These are phyloP conservation scores for Lentinula novae-zelandiae DNA, from an alignment of 1,284 basidiomycete species.

Conservation along the genomic window DNA sequence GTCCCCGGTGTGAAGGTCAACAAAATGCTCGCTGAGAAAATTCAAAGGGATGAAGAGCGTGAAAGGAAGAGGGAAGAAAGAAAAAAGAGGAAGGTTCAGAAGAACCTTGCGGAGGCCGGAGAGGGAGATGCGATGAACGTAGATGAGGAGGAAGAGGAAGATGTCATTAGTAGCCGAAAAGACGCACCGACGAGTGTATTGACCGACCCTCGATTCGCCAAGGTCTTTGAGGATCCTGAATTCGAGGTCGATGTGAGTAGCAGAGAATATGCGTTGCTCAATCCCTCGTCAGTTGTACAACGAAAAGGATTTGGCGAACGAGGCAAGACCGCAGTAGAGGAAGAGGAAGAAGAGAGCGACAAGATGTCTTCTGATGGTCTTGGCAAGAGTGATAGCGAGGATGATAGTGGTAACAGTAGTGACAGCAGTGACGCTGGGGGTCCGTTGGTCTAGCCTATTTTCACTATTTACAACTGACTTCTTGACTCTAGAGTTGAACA, in stretches of 20 bases:
- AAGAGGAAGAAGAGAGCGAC: conserved; percentile 88
- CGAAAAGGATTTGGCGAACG: conserved; percentile 28
- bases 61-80: conserved; percentile 60
- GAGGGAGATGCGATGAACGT: conserved; percentile 34
- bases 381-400: conserved; percentile 45
- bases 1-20: conserved; percentile 77
- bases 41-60: conserved; percentile 73
- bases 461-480: conserved; percentile 6
- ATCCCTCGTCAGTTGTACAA: conserved; percentile 76
- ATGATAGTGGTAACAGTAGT: conserved; percentile 46
- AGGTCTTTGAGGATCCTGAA: conserved; percentile 91
- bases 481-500: conserved; percentile 37
- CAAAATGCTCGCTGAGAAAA: conserved; percentile 86
- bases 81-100: conserved; percentile 40
- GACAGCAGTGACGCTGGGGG: conserved; percentile 45
- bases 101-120: conserved; percentile 26
- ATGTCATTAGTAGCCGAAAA: neutral
- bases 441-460: conserved; percentile 20
- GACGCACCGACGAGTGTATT: conserved; percentile 51
- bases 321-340: conserved; percentile 80
- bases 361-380: conserved; percentile 70
- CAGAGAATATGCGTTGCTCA: conserved; percentile 87
- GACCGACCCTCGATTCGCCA: conserved; percentile 86
- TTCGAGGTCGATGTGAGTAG: conserved; percentile 89
- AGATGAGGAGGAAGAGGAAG: conserved; percentile 22